Percentiles rank a stretch among this genome's conserved stretches.
These are phyloP conservation scores for Vigna reflexopilosa DNA, from an alignment of 306 rosid species.

Conservation along the genomic window DNA sequence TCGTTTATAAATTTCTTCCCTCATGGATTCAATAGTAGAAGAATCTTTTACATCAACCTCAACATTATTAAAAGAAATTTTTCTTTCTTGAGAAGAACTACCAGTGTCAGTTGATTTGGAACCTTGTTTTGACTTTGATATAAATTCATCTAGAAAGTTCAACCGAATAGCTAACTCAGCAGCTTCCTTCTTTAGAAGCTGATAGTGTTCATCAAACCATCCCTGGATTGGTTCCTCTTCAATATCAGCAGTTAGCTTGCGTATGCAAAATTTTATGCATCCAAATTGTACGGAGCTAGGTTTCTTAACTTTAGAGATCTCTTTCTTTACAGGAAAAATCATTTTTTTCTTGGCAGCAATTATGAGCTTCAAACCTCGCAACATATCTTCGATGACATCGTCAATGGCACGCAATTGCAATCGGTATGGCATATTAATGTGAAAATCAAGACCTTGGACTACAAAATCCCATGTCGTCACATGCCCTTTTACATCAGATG, in stretches of 20 bases:
- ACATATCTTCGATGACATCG: slow-evolving; percentile 92
- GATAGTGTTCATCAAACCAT: slow-evolving; percentile 98
- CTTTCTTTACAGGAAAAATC: slow-evolving; percentile 84
- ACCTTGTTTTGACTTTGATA: slow-evolving; percentile 60
- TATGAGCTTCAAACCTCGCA: slow-evolving; percentile 85
- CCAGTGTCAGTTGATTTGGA: slow-evolving; percentile 63
- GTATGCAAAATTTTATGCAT: slow-evolving; percentile 81
- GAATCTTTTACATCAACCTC: slow-evolving; percentile 78
- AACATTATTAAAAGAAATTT: slow-evolving; percentile 59
- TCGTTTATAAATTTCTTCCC: slow-evolving; percentile 76
- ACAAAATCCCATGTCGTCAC: slow-evolving; percentile 91
- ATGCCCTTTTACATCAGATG: slow-evolving; percentile 63
- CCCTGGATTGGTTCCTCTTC: slow-evolving; percentile 99
- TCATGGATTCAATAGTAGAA: slow-evolving; percentile 57
- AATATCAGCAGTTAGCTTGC: slow-evolving; percentile 85
- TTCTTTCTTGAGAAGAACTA: slow-evolving; percentile 69
- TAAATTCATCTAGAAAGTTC: slow-evolving; percentile 78
- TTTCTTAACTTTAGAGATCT: slow-evolving; percentile 71
- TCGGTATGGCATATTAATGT: slow-evolving; percentile 90
- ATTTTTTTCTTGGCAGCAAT: slow-evolving; percentile 81
- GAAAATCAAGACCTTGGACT: slow-evolving; percentile 93
- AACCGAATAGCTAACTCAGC: slow-evolving; percentile 86
- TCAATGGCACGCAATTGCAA: slow-evolving; percentile 97
- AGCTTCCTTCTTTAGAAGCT: slow-evolving; percentile 90
- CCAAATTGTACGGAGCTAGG: slow-evolving; percentile 77